Base-by-base conservation (phyloP, 148 eudicot genomes). In the Amaranthus palmeri region DNA sequence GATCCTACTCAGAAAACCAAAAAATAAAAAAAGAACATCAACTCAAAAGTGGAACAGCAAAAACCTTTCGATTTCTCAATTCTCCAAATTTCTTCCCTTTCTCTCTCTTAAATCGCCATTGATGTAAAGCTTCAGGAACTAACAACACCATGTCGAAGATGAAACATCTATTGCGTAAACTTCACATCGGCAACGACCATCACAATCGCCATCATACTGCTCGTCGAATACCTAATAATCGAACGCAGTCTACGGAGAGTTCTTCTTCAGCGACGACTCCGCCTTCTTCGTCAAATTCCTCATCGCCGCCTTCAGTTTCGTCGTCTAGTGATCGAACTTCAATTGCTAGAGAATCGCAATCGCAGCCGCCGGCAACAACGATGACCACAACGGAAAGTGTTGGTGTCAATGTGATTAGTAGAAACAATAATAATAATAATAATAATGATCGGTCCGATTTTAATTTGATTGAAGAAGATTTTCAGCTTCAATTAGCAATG, bases 401-500 rank as follows among this genome's bases (percentile, higher is more conserved):
- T 47, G 50, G 47, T 7, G 74, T 3, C 15, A 41, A 10, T 77
- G 54, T 13, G 4, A 66, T 8, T 46, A 55, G n/a, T 7, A 54
- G 63, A 11, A 65, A 25, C 7, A 53, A 48, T 12, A 41, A 7
- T 57, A 67, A 67, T 13, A 54, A 60, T 17, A 52, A 10, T 48
- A 71, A 46, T 12, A 67, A 70, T 46, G 77, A 71, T 49, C 72
- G 55, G 5, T 54, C 48, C 8, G 87, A 83, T 63, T 88, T 86
- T 47, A 86, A 81, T 80, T 87, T 82, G 80, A 78, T 91, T 7
- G 97, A 93, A 71, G 98, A 93, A 79, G 98, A 93, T 83, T 93
- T 85, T 81, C 96, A 93, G 82, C 83, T 93, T 60, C 96, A 93
- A 67, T 83, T 93, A 77, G 98, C 98, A 69, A 70, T 93, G 78